A percentile compares a stretch with the other conserved stretches of the same genome.
Conservation (phyloP, 768 basidiomycete genomes). For the Lactifluus piperatus region DNA sequence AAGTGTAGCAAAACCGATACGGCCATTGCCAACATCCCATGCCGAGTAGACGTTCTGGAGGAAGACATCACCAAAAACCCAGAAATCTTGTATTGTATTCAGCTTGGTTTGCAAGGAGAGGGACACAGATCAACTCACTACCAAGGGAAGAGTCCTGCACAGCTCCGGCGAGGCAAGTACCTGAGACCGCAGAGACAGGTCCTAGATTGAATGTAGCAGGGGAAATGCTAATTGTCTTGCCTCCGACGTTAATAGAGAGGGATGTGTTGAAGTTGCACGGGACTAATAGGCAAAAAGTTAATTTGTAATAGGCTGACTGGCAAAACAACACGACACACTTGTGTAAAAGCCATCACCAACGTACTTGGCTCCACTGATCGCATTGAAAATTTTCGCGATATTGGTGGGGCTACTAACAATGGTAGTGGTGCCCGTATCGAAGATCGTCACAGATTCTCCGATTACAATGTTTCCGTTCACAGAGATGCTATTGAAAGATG, state of each 20-base stretch:
- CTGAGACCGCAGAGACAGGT: not conserved
- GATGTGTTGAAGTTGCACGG: not conserved
- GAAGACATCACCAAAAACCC: slow-evolving; percentile 10
- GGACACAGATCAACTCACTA: not conserved
- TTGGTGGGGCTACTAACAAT: slow-evolving; percentile 20
- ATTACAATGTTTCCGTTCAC: slow-evolving; percentile 20
- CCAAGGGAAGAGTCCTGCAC: not conserved
- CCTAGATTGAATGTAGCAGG: slow-evolving; percentile 3
- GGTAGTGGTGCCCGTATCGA: slow-evolving; percentile 28
- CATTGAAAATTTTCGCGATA: not conserved
- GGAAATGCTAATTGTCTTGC: not conserved
- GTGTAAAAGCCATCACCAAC: not conserved
- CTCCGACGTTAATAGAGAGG: not conserved
- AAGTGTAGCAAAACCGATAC: slow-evolving; percentile 8
- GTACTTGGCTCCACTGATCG: not conserved
- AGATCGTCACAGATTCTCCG: slow-evolving; percentile 19
- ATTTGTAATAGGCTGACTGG: not conserved
- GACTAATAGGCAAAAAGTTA: not conserved
- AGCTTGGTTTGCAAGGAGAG: not conserved
- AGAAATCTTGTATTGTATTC: not conserved
- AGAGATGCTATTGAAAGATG: slow-evolving; percentile 22
- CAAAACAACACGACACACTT: not conserved
- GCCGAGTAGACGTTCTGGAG: slow-evolving; percentile 5
- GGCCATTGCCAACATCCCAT: slow-evolving; percentile 2
- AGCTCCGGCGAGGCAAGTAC: slow-evolving; percentile 1